Evolutionary conservation across 2,329 filamentous ascomycete genomes (phyloP).

Genomic region (Chalara sp.): DNA sequence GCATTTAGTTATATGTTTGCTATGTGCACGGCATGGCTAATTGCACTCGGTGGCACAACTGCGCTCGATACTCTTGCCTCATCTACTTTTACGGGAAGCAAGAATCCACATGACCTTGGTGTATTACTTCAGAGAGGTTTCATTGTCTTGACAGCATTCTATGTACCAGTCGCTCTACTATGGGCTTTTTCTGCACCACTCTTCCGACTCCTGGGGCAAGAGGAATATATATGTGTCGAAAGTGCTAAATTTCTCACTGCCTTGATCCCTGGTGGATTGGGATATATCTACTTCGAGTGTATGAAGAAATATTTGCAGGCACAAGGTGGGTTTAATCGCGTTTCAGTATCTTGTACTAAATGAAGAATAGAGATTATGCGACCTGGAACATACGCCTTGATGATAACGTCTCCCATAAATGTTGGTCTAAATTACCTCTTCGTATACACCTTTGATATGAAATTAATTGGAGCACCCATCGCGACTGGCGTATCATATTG

Average conservation of each 20-base stretch:
- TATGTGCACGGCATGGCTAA: slow-evolving; percentile 82
- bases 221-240: slow-evolving; percentile 67
- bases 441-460: slow-evolving; percentile 63
- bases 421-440: slow-evolving; percentile 75
- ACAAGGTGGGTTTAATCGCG: slow-evolving; percentile 52
- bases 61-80: slow-evolving; percentile 81
- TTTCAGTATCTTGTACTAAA: slow-evolving; percentile 2
- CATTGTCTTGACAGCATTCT: slow-evolving; percentile 65
- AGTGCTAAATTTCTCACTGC: slow-evolving; percentile 67
- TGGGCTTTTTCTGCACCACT: slow-evolving; percentile 72
- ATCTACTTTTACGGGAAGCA: slow-evolving; percentile 73
- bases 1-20: slow-evolving; percentile 94
- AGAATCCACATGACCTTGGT: slow-evolving; percentile 71
- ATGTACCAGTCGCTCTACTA: slow-evolving; percentile 62
- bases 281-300: slow-evolving; percentile 82
- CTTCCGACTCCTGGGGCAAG: slow-evolving; percentile 70
- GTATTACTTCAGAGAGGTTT: slow-evolving; percentile 72
- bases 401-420: slow-evolving; percentile 78
- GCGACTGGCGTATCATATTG: slow-evolving; percentile 84
- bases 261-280: slow-evolving; percentile 73
- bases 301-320: slow-evolving; percentile 87
- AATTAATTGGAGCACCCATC: slow-evolving; percentile 71
- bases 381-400: slow-evolving; percentile 74
- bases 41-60: slow-evolving; percentile 78
- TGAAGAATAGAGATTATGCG: slow-evolving; percentile 54